Base-by-base conservation (phyloP, 1,139 yeast genomes). In the Yamadazyma triangularis region DNA sequence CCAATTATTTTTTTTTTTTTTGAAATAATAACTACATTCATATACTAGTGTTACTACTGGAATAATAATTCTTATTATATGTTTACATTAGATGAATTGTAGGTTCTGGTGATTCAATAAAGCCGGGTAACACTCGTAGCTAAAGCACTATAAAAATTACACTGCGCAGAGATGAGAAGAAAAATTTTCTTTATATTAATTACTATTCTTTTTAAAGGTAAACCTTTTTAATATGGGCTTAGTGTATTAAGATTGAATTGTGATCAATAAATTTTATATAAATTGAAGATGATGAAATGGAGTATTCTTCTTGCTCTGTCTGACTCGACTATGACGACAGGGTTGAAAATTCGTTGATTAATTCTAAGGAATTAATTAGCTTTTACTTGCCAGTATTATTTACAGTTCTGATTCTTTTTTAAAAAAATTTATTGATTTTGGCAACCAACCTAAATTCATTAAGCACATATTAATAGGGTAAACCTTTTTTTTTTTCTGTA, bases 291-390 rank as follows among this genome's bases (percentile, higher is more conserved):
- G 81, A 75, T 73, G 81, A 75, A 60, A 60, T 44, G 68, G 71
- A 72, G 79, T 73, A 58, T 59, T 57, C 79, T 77, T 78, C 84
- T 81, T 78, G 79, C 85, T 82, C 77, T 72, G 79, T 71, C 86
- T 73, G 82, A 76, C 60, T 73, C 87, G 89, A 80, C 86, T 75
- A 73, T 80, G 89, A 78, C 80, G 87, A 80, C 81, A 78, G 78
- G 79, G 76, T 58, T 70, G 77, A 76, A 65, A 79, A 77, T 64
- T 61, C 82, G 73, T 62, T 58, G 47, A 47, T 47, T 53, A 51
- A 49, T 47, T 48, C 49, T 50, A 47, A 51, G 42, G 60, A 59
- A 49, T 54, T 51, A 51, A 50, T 36, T 33, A 28, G 29, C 83
- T 79, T 79, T 72, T 80, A 80, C 89, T 80, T 79, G 89, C 89